Evolutionary conservation across 2,329 filamentous ascomycete genomes (phyloP), one percentile per base, ranked within the genome.

Genomic region (Botrytis fabae): DNA sequence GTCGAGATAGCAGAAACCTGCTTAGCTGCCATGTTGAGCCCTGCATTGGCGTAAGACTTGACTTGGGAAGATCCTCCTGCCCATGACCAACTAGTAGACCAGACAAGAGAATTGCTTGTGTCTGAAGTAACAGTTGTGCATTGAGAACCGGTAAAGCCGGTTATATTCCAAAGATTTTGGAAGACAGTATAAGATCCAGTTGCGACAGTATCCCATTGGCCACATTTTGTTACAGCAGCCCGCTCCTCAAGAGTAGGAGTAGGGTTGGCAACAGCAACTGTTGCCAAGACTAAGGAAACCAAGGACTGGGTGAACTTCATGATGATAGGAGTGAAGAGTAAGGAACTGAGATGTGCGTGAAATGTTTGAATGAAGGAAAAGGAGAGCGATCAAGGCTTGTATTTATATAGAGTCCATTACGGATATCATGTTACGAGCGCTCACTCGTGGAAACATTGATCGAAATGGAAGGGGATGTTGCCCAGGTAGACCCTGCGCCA

Each of bases 31-130:
- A 75, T 81, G 77, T 75, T 83, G 79, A 75, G 83, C 72, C 59
- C 80, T 28, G 79, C 82, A 68, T 85, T 83, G 48, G 83, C 81
- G 73, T 80, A 85, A 32, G 82, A 84, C 76, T 85, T 85, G 38
- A 85, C 83, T 64, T 81, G 75, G 65, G 71, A 73, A 2, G 73
- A 28, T 18, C 79, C 80, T 35, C 83, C 83, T 14, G 78, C 74
- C 83, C 83, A 85, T 32, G 78, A 79, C 82, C 81, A 85, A 25
- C 75, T 76, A 16, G 83, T 83, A 63, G 81, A 80, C 83, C 83
- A 85, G 51, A 80, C 75, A 72, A 84, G 77, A 4, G 74, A 79
- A 69, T 73, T 78, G 70, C 79, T 79, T 54, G 73, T 80, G 40
- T 79, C 71, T 18, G 79, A 82, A 72, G 80, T 81, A n/a, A 84